Conservation (phyloP, 1,284 basidiomycete species). For the Earliella scabrosa region DNA sequence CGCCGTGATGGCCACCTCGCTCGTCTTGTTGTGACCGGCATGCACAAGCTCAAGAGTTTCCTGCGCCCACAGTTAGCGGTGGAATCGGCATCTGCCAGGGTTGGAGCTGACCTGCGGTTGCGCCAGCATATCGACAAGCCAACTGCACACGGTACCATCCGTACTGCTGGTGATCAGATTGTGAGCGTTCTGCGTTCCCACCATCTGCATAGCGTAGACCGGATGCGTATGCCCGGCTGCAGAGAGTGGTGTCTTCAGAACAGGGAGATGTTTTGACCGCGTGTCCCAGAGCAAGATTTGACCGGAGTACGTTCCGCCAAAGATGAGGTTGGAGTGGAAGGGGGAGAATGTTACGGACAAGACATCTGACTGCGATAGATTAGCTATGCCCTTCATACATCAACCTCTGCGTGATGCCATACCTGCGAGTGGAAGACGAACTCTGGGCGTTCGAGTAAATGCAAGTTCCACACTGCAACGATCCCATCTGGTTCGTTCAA, state of each 20-base stretch:
- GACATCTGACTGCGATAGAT: slow-evolving; percentile 82
- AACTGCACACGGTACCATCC: slow-evolving; percentile 96
- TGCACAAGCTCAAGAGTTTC: slow-evolving; percentile 91
- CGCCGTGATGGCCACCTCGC: slow-evolving; percentile 92
- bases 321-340: slow-evolving; percentile 96
- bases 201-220: slow-evolving; percentile 96
- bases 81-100: neutral
- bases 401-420: no score
- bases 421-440: slow-evolving; percentile 98
- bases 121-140: slow-evolving; percentile 98
- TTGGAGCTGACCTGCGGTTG: slow-evolving; percentile 80
- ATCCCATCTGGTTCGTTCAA: slow-evolving; percentile 96
- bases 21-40: slow-evolving; percentile 90
- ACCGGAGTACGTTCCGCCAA: slow-evolving; percentile 97
- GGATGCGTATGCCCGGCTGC: slow-evolving; percentile 97
- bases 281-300: slow-evolving; percentile 99
- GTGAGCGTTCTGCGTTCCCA: slow-evolving; percentile 98
- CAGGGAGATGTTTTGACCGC: slow-evolving; percentile 93
- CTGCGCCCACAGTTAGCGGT: slow-evolving; percentile 42
- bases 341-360: slow-evolving; percentile 96
- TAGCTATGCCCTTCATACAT: no score
- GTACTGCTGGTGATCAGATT: slow-evolving; percentile 95
- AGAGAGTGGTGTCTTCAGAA: slow-evolving; percentile 94
- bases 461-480: slow-evolving; percentile 97
- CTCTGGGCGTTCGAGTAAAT: slow-evolving; percentile 93